These are phyloP conservation scores for Lathyrus oleraceus DNA, from an alignment of 306 rosid genomes.

Conservation along the genomic window DNA sequence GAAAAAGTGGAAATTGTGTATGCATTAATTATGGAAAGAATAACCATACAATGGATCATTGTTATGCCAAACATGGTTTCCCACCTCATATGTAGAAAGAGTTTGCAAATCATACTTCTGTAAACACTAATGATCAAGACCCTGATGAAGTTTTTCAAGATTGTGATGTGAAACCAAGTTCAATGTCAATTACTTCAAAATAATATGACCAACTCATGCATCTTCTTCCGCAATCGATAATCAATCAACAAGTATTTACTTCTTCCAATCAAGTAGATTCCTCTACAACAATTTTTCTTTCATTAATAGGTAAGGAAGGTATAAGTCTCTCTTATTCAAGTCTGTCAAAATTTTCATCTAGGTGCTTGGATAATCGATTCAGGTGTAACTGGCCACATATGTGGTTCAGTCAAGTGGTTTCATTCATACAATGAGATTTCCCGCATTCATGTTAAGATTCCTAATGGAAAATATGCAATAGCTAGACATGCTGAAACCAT, in stretches of 20 bases:
- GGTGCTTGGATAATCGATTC: background rate
- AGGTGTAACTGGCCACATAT: background rate
- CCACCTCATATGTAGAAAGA: background rate
- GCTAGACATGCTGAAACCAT: background rate
- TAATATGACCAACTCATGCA: background rate
- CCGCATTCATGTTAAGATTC: background rate
- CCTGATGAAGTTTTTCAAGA: background rate
- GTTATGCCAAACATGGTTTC: too few species aligned
- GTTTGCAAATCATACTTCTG: too few species aligned
- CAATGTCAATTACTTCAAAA: background rate
- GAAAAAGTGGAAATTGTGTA: too few species aligned
- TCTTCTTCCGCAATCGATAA: background rate
- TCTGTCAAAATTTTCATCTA: background rate
- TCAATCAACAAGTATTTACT: background rate
- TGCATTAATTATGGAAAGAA: too few species aligned
- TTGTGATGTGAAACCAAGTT: too few species aligned
- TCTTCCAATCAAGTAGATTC: background rate
- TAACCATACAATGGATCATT: too few species aligned
- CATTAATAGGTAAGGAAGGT: background rate
- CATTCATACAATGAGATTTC: background rate
- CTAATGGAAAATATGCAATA: background rate
- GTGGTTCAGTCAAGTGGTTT: background rate
- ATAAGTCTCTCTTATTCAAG: background rate
- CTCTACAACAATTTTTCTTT: background rate
- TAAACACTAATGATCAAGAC: too few species aligned